Conservation (phyloP, 164 flowering plant genomes). For the Dillenia turbinata region DNA sequence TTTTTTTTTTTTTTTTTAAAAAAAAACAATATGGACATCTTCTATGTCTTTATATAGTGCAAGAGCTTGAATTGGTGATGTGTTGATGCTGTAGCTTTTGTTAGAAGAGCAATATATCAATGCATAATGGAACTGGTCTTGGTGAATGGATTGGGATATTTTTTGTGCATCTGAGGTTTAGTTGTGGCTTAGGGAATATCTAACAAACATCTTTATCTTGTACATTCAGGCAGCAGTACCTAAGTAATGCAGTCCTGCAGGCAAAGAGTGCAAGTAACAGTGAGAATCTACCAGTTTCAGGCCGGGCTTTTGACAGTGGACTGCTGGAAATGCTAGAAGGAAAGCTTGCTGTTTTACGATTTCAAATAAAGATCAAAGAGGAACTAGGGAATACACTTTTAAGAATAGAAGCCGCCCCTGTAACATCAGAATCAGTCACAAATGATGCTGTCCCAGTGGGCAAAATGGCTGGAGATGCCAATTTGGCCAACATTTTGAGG, state of each 20-base stretch:
- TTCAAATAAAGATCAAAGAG: constrained; percentile 86
- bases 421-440: constrained; percentile 34
- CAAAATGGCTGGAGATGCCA: constrained; percentile 25
- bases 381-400: constrained; percentile 66
- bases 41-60: too few relatives aligned
- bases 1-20: too few relatives aligned
- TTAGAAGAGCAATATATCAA: too few relatives aligned
- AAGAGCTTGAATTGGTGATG: too few relatives aligned
- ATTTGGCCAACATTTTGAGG: constrained; percentile 35
- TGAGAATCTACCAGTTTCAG: constrained; percentile 45
- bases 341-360: constrained; percentile 89
- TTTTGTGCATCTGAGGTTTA: too few relatives aligned
- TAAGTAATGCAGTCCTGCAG: constrained; percentile 94
- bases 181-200: neutral
- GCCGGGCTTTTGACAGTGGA: constrained; percentile 58
- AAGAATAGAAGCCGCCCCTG: constrained; percentile 39
- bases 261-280: constrained; percentile 77
- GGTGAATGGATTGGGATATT: too few relatives aligned
- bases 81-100: too few relatives aligned
- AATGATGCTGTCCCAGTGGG: constrained; percentile 41
- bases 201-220: constrained; percentile 8
- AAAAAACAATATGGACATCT: too few relatives aligned
- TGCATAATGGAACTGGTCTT: too few relatives aligned
- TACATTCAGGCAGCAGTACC: constrained; percentile 74
- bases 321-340: constrained; percentile 91